Conservation (phyloP, 108 stramenopile genomes). For the Aureococcus anophagefferens region DNA sequence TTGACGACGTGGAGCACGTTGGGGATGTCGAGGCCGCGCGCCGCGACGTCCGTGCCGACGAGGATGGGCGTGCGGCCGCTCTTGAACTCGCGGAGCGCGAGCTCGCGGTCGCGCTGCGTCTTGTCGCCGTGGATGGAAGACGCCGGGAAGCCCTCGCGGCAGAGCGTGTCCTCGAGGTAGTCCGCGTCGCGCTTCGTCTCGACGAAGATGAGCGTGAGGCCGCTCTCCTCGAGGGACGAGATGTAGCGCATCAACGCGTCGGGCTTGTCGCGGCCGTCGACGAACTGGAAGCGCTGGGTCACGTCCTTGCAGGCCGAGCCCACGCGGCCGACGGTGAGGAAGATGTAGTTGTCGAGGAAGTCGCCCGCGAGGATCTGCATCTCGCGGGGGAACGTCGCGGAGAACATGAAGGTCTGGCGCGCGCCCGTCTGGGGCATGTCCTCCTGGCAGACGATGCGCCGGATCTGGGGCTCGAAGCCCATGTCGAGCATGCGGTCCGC, state of each 20-base stretch:
- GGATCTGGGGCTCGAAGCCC: conserved; percentile 66
- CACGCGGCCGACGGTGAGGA: conserved; percentile 89
- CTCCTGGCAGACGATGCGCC: conserved; percentile 40
- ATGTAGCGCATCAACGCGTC: conserved; percentile 55
- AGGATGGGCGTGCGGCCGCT: conserved; percentile 41
- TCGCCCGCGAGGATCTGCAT: conserved; percentile 53
- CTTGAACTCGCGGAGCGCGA: conserved; percentile 49
- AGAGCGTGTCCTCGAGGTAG: conserved; percentile 79
- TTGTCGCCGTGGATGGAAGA: conserved; percentile 96
- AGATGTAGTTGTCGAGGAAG: conserved; percentile 88
- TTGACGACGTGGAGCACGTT: conserved; percentile 57
- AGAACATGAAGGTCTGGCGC: conserved; percentile 54
- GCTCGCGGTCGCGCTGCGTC: conserved; percentile 62
- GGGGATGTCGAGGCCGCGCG: conserved; percentile 55
- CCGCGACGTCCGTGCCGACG: conserved; percentile 59
- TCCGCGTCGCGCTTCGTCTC: conserved; percentile 95
- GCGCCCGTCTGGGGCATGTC: conserved; percentile 44
- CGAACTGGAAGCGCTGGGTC: conserved; percentile 79
- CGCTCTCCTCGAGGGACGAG: conserved; percentile 15
- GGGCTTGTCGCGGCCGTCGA: conserved; percentile 81
- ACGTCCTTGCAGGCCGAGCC: conserved; percentile 84
- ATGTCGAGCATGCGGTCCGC: conserved; percentile 66
- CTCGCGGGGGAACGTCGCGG: conserved; percentile 52
- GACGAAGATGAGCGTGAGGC: conserved; percentile 91
- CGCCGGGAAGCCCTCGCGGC: conserved; percentile 70